Base-by-base conservation (phyloP, 148 eudicot genomes). In the Bassia scoparia region DNA sequence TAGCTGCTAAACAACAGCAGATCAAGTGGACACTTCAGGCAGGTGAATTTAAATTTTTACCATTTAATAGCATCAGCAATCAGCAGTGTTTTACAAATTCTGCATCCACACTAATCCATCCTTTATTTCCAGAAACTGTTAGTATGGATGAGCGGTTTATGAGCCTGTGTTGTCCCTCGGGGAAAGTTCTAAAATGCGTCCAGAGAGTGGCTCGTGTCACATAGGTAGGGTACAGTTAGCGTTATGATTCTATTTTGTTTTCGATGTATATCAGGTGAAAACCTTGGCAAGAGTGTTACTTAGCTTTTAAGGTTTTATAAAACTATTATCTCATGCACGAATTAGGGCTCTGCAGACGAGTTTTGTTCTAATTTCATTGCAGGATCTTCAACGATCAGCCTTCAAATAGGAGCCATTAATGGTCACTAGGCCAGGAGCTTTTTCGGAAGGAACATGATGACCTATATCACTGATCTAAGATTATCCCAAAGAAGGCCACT, bases 91-190 rank as follows among this genome's bases (percentile, higher is more conserved):
- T n/a, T n/a, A n/a, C n/a, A n/a, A n/a, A n/a, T n/a, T n/a, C n/a
- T n/a, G n/a, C n/a, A n/a, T n/a, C n/a, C n/a, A n/a, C n/a, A n/a
- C n/a, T n/a, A n/a, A n/a, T n/a, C n/a, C n/a, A n/a, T n/a, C n/a
- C n/a, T n/a, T n/a, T n/a, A n/a, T n/a, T n/a, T n/a, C n/a, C n/a
- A n/a, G n/a, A n/a, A n/a, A 41, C 11, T 4, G 73, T 49, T 89
- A 96, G 68, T 89, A n/a, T n/a, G n/a, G 60, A 92, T 92, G 97
- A 80, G 97, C 71, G 93, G 89, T 17, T 92, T 89, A n/a, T 79
- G 97, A 96, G 73, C 96, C 97, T 92, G 76, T 92, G 97, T 92
- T 96, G 96, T 92, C 97, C 1, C 90, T 92, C 49, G 93, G 97
- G 48, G n/a, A 92, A 92, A 78, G 89, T 92, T 50, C 74, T 92